phyloP scores from a whole-genome alignment of 1,139 yeast genomes.

The Cylindricascospora bacillispora region DNA sequence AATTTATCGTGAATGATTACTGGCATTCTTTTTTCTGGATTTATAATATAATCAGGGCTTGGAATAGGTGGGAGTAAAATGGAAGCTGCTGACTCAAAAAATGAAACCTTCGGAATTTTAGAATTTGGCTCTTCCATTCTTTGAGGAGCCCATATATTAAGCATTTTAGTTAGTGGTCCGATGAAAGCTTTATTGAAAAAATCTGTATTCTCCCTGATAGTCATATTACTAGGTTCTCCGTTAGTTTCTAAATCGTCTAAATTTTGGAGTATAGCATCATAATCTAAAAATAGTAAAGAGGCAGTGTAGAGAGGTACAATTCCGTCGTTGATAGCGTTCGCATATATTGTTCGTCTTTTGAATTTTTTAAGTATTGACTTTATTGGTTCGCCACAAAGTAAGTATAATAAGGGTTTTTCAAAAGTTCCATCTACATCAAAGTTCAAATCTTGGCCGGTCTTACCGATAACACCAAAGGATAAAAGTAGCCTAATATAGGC shows the following conservation, averaged over 20 bases:
- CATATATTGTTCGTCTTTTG: slow-evolving; percentile 38
- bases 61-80: slow-evolving; percentile 84
- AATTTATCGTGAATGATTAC: slow-evolving; percentile 68
- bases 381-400: slow-evolving; percentile 74
- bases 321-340: slow-evolving; percentile 50
- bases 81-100: slow-evolving; percentile 72
- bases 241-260: slow-evolving; percentile 13
- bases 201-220: slow-evolving; percentile 13
- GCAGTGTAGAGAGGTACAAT: slow-evolving; percentile 88
- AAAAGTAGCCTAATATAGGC: slow-evolving; percentile 72
- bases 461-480: slow-evolving; percentile 83
- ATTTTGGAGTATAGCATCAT: slow-evolving; percentile 32
- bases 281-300: slow-evolving; percentile 63
- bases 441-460: slow-evolving; percentile 87
- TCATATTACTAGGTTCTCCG: slow-evolving; percentile 11
- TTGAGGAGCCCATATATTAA: slow-evolving; percentile 23
- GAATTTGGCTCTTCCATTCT: slow-evolving; percentile 11
- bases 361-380: slow-evolving; percentile 53
- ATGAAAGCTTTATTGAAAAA: slow-evolving; percentile 16
- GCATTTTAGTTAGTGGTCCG: slow-evolving; percentile 22
- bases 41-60: slow-evolving; percentile 50
- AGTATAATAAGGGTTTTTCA: slow-evolving; percentile 50
- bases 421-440: slow-evolving; percentile 28
- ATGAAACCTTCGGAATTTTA: slow-evolving; percentile 54
- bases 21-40: slow-evolving; percentile 40